phyloP scores from a whole-genome alignment of 129 eudicot species.

The Flaveria ramosissima region DNA sequence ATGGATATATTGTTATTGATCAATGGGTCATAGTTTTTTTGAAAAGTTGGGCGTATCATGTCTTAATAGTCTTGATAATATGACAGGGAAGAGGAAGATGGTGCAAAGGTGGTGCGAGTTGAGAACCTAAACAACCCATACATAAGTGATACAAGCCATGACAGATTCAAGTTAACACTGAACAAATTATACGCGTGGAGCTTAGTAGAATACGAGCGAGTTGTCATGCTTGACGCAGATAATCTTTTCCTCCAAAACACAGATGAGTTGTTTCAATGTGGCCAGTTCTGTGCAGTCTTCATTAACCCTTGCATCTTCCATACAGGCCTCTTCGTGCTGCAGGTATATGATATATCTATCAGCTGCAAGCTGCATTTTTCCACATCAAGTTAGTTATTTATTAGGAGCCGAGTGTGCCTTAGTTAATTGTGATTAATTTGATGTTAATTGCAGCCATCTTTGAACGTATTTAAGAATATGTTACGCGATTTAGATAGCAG shows the following conservation, averaged over 20 bases:
- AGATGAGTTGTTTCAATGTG: constrained; percentile 89
- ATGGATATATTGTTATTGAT: no score
- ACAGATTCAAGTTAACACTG: constrained; percentile 67
- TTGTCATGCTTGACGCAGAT: constrained; percentile 95
- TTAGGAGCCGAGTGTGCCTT: not conserved
- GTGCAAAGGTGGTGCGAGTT: constrained; percentile 75
- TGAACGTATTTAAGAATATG: constrained; percentile 71
- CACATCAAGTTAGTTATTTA: not conserved
- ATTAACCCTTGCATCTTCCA: constrained; percentile 96
- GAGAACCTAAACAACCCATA: constrained; percentile 79
- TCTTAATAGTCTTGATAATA: not conserved
- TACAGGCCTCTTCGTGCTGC: constrained; percentile 85
- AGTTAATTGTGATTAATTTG: not conserved
- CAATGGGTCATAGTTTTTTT: not conserved
- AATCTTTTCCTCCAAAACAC: constrained; percentile 80
- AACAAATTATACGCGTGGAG: constrained; percentile 90
- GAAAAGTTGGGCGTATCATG: no score
- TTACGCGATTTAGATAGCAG: constrained; percentile 51
- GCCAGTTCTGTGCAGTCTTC: constrained; percentile 92
- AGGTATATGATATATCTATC: constrained; percentile 53
- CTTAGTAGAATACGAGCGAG: constrained; percentile 72
- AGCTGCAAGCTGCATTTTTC: not conserved
- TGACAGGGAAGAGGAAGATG: constrained; percentile 77
- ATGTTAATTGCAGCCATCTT: constrained; percentile 64
- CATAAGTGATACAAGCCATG: constrained; percentile 29